phyloP scores from a whole-genome alignment of 495 filamentous ascomycete genomes.

The Beverwykella pulmonaria region DNA sequence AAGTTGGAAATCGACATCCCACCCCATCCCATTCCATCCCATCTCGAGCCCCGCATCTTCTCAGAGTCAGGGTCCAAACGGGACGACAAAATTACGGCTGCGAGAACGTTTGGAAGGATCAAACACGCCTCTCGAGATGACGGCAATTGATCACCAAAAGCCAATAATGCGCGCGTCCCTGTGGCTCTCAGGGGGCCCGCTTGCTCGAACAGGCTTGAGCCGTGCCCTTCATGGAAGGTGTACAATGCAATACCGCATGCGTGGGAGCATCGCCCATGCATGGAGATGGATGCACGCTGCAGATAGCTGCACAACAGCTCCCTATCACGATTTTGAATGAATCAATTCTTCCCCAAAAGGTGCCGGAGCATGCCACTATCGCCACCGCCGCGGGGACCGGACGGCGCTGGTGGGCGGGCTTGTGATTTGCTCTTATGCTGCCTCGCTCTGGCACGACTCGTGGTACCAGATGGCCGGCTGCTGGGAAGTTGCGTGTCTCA shows the following conservation, averaged over 20 bases:
- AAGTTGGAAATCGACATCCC: neutral
- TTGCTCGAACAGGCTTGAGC: conserved; percentile 11
- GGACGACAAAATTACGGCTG: neutral
- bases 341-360: conserved; percentile 8
- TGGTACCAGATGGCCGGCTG: conserved; percentile 29
- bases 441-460: conserved; percentile 21
- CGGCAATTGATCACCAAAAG: conserved; percentile 17
- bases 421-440: conserved; percentile 9
- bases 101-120: conserved; percentile 21
- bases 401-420: conserved; percentile 9
- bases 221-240: conserved; percentile 22
- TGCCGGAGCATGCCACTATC: neutral
- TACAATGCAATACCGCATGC: conserved; percentile 7
- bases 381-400: conserved; percentile 4
- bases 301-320: conserved; percentile 21
- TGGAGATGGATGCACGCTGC: conserved; percentile 11
- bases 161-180: neutral
- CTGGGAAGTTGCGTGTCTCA: conserved; percentile 12
- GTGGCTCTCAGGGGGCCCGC: conserved; percentile 22
- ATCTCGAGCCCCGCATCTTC: neutral
- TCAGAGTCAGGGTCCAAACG: neutral
- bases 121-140: conserved; percentile 16
- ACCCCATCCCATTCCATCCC: neutral
- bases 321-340: conserved; percentile 3
- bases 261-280: conserved; percentile 23